phyloP scores from a whole-genome alignment of 176 grass and related monocot genomes.

The Otatea glauca region DNA sequence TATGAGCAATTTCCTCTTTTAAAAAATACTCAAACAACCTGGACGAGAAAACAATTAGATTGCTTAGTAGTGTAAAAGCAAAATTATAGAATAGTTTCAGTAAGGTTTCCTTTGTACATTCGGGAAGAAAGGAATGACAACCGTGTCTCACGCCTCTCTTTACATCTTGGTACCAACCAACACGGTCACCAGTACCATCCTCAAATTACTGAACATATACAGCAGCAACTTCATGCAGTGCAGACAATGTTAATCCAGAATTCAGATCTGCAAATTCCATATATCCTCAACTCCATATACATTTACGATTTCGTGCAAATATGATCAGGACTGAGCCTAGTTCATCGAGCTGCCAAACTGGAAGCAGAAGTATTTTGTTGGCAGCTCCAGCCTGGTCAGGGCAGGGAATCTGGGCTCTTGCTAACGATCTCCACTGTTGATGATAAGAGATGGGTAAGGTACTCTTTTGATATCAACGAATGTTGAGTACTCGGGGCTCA shows the following conservation, averaged over 20 bases:
- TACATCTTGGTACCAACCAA: conserved; percentile 8
- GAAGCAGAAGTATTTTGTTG: conserved; percentile 2
- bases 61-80: neutral
- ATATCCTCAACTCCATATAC: conserved; percentile 42
- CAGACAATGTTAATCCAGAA: conserved; percentile 20
- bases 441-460: conserved; percentile 75
- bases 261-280: conserved; percentile 4
- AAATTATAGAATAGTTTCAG: neutral
- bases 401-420: neutral
- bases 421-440: conserved; percentile 68
- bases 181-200: neutral
- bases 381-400: conserved; percentile 1
- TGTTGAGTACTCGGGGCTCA: conserved; percentile 68
- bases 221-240: neutral
- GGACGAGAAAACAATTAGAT: neutral
- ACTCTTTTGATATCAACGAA: conserved; percentile 93
- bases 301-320: neutral
- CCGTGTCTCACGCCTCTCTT: neutral
- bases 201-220: conserved; percentile 5
- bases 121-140: neutral
- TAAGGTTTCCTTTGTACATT: neutral
- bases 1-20: neutral
- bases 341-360: conserved; percentile 1
- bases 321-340: neutral
- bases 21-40: neutral